Percentiles rank a stretch among this genome's conserved stretches.
These are phyloP conservation scores for Aureobasidium subglaciale DNA, from an alignment of 2,329 filamentous ascomycete species.

Conservation along the genomic window DNA sequence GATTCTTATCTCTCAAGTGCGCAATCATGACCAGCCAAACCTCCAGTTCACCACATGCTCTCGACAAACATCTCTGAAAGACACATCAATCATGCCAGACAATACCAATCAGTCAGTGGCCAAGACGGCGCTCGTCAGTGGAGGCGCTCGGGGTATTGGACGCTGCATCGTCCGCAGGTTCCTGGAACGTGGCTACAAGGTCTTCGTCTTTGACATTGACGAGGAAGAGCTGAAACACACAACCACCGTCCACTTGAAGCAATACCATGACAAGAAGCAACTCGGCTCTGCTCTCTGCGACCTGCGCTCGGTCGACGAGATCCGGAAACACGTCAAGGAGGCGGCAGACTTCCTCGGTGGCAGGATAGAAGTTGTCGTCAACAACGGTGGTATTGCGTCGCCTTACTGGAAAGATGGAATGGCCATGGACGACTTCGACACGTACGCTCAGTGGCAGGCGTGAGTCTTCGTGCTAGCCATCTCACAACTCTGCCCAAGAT, in stretches of 20 bases:
- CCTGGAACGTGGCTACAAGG: constrained; percentile 31
- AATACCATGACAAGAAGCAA: constrained; percentile 18
- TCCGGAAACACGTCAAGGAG: constrained; percentile 25
- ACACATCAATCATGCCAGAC: not conserved
- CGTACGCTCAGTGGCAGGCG: constrained; percentile 31
- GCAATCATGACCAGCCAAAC: not conserved
- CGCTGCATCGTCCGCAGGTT: constrained; percentile 30
- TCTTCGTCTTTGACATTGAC: constrained; percentile 36
- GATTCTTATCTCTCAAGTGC: not conserved
- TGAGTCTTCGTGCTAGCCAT: not conserved
- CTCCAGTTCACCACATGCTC: not conserved
- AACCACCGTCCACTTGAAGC: constrained; percentile 23
- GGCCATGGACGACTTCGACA: constrained; percentile 27
- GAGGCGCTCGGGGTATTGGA: constrained; percentile 30
- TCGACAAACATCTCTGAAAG: not conserved
- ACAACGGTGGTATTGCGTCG: constrained; percentile 33
- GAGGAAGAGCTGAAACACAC: constrained; percentile 32
- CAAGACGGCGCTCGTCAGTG: constrained; percentile 23
- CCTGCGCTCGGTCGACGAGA: constrained; percentile 27
- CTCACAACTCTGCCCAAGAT: not conserved
- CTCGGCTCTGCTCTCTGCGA: constrained; percentile 25
- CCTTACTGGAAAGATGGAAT: constrained; percentile 27
- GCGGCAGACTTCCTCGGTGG: constrained; percentile 29
- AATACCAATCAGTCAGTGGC: not conserved
- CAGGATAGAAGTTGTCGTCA: constrained; percentile 33